These are phyloP conservation scores for Xylariales sp. DNA, from an alignment of 2,329 filamentous ascomycete genomes.

Conservation along the genomic window DNA sequence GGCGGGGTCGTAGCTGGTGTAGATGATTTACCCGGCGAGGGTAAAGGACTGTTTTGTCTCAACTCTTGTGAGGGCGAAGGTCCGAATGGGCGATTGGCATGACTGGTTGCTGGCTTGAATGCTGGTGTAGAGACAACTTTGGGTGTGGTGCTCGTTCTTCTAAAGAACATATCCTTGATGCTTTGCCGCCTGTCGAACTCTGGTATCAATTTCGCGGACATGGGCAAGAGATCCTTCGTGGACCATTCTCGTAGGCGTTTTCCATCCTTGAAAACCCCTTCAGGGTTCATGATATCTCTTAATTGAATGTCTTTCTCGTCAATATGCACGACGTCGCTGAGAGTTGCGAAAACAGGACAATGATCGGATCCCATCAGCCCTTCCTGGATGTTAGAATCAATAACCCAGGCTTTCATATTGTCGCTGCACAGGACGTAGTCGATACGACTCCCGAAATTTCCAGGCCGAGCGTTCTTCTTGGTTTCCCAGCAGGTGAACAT, in stretches of 20 bases:
- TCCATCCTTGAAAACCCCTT: conserved; percentile 65
- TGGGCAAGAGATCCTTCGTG: conserved; percentile 60
- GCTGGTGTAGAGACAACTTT: conserved; percentile 15
- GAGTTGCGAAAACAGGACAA: conserved; percentile 80
- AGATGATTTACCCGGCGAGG: conserved; percentile 17
- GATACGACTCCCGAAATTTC: conserved; percentile 87
- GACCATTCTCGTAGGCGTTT: conserved; percentile 62
- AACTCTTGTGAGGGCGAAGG: not conserved
- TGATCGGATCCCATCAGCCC: conserved; percentile 94
- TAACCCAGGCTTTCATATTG: conserved; percentile 75
- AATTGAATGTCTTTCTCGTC: conserved; percentile 48
- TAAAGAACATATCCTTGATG: conserved; percentile 90
- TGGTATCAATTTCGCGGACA: conserved; percentile 78
- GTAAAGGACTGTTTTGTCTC: not conserved
- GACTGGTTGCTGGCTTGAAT: conserved; percentile 2
- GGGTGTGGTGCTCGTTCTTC: conserved; percentile 37
- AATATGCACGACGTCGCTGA: conserved; percentile 58
- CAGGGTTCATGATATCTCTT: conserved; percentile 72
- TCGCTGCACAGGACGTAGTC: conserved; percentile 87
- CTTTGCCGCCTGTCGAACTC: conserved; percentile 81
- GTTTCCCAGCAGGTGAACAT: conserved; percentile 99
- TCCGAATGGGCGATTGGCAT: not conserved
- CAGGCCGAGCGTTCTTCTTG: conserved; percentile 89
- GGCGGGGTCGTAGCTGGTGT: conserved; percentile 14
- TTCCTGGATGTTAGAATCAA: conserved; percentile 81